Conservation (phyloP, 2,329 filamentous ascomycete genomes). For the Hirsutella minnesotensis region DNA sequence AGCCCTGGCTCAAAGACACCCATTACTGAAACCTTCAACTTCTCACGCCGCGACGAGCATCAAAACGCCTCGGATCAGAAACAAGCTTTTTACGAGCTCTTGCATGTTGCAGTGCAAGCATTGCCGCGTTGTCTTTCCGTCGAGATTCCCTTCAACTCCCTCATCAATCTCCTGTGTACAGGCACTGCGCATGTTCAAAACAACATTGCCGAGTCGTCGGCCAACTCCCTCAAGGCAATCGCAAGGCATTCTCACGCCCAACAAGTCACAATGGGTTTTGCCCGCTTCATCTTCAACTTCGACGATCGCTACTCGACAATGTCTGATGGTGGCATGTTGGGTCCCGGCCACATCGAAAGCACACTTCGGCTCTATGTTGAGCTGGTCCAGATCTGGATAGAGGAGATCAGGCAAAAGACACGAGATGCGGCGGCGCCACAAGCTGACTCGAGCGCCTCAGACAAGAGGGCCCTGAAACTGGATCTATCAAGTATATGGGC, state of each 20-base stretch:
- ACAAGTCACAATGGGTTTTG: conserved; percentile 92
- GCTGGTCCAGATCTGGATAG: conserved; percentile 91
- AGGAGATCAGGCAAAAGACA: conserved; percentile 82
- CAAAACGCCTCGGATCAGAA: conserved; percentile 66
- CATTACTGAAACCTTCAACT: conserved; percentile 87
- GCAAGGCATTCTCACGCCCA: conserved; percentile 87
- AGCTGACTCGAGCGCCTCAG: conserved; percentile 49
- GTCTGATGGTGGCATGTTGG: conserved; percentile 94
- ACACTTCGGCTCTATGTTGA: conserved; percentile 90
- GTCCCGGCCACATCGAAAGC: conserved; percentile 86
- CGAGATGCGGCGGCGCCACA: conserved; percentile 57
- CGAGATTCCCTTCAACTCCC: conserved; percentile 81
- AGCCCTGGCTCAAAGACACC: conserved; percentile 85
- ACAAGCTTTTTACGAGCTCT: conserved; percentile 87
- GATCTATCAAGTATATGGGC: conserved; percentile 83
- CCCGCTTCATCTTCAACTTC: conserved; percentile 96
- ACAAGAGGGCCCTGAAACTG: conserved; percentile 63
- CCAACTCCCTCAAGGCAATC: conserved; percentile 88
- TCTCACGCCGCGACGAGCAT: conserved; percentile 71
- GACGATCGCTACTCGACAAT: conserved; percentile 96
- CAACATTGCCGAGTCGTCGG: conserved; percentile 85
- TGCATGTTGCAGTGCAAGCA: conserved; percentile 92
- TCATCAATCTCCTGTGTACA: conserved; percentile 91
- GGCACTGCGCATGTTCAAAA: conserved; percentile 91
- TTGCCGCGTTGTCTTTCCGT: conserved; percentile 85